These are phyloP conservation scores for Fusarium nurragi DNA, from an alignment of 2,329 filamentous ascomycete genomes.

Conservation along the genomic window DNA sequence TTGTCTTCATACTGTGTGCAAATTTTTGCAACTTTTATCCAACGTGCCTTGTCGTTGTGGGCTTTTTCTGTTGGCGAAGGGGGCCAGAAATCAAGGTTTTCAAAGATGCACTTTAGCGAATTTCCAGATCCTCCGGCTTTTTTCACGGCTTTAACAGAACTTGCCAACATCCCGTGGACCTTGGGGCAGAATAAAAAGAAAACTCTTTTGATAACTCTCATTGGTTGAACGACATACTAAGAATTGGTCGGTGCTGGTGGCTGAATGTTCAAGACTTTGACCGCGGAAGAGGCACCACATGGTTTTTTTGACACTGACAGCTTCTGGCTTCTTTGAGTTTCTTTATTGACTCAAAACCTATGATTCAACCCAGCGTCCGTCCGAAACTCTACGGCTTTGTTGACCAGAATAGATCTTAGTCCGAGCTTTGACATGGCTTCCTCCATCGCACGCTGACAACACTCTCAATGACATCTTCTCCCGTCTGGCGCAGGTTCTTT, in stretches of 20 bases:
- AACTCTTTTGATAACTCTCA: conserved; percentile 16
- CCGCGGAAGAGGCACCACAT: conserved; percentile 40
- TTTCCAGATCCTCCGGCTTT: conserved; percentile 11
- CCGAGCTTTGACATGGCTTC: conserved; percentile 1
- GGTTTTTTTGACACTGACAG: conserved; percentile 18
- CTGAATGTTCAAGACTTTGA: conserved; percentile 25
- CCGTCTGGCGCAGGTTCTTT: conserved; percentile 3
- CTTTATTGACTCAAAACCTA: conserved; percentile 24
- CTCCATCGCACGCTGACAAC: conserved; percentile 3
- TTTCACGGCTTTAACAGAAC: conserved; percentile 1
- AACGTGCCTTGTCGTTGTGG: conserved; percentile 27
- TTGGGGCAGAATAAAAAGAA: conserved; percentile 1
- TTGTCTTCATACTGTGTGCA: conserved; percentile 34
- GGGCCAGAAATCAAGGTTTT: conserved; percentile 29
- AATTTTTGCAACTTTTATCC: conserved; percentile 1
- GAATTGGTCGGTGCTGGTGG: neutral
- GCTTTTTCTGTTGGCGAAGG: conserved; percentile 15
- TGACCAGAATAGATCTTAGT: conserved; percentile 19
- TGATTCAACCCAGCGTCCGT: conserved; percentile 27
- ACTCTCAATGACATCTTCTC: conserved; percentile 18
- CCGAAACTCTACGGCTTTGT: conserved; percentile 20
- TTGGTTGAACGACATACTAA: conserved; percentile 12
- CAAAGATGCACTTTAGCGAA: conserved; percentile 28
- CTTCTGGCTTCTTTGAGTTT: conserved; percentile 19
- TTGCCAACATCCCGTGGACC: conserved; percentile 13